These are phyloP conservation scores for Penicillium samsonianum DNA, from an alignment of 495 filamentous ascomycete genomes.

Conservation along the genomic window DNA sequence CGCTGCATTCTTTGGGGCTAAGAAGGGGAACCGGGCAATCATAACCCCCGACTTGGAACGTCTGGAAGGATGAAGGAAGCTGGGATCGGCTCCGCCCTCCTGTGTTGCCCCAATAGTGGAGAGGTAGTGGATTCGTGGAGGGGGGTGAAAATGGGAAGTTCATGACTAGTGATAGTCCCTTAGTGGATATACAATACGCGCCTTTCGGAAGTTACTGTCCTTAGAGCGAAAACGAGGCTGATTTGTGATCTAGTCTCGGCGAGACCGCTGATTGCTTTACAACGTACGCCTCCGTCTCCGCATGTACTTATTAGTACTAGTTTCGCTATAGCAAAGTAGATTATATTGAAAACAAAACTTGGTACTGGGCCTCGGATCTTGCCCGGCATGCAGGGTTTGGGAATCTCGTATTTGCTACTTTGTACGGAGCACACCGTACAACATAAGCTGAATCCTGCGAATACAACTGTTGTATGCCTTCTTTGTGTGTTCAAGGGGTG, in stretches of 20 bases:
- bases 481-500: background rate
- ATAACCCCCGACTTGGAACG: conserved; percentile 22
- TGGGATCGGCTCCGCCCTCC: conserved; percentile 22
- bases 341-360: background rate
- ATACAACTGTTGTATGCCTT: too few relatives aligned
- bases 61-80: conserved; percentile 33
- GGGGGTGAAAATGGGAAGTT: conserved; percentile 8
- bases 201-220: conserved; percentile 18
- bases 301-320: background rate
- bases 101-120: conserved; percentile 8
- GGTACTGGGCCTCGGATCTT: conserved; percentile 11
- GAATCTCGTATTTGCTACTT: conserved; percentile 5
- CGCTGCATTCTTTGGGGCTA: conserved; percentile 26
- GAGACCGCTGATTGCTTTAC: conserved; percentile 18
- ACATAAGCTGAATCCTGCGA: background rate
- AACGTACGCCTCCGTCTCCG: background rate
- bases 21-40: conserved; percentile 20
- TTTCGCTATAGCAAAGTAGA: background rate
- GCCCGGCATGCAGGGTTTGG: conserved; percentile 16
- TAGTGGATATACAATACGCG: conserved; percentile 8
- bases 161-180: conserved; percentile 9
- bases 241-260: conserved; percentile 20
- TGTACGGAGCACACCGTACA: too few relatives aligned
- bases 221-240: conserved; percentile 20
- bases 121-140: conserved; percentile 7